Base-by-base conservation (phyloP, 2,329 filamentous ascomycete genomes). In the Xylariaceae sp. region DNA sequence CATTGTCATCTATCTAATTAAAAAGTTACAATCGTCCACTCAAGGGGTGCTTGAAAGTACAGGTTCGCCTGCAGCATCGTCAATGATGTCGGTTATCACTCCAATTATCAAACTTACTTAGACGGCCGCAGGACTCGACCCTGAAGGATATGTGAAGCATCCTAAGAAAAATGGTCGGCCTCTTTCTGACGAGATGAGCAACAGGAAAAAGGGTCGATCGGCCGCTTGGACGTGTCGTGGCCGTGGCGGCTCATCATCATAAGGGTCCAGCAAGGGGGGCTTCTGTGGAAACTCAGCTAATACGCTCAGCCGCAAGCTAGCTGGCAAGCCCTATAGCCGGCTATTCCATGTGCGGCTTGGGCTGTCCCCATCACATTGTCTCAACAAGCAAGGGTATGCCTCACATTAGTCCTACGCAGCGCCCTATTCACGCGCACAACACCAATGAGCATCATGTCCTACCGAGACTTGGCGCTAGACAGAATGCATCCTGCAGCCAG, bases 251-350 rank as follows among this genome's bases (percentile, higher is more conserved):
- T n/a, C n/a, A n/a, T n/a, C n/a, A n/a, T n/a, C n/a, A n/a, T n/a
- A n/a, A 39, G 41, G 30, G 49, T 40, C 37, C 46, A 47, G 42
- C 27, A 46, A n/a, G n/a, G n/a, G n/a, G 49, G 49, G 41, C 8
- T 50, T 32, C 23, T 13, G 29, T 23, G 33, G 36, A 37, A 23
- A 24, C n/a, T 51, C 53, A 55, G 53, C 53, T 50, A 16, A 29
- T 27, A 10, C 23, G 26, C 26, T 57, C 53, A 57, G 53, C 53
- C 53, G 39, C 44, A 49, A 27, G 20, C 45, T 21, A 46, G 27
- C 50, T 33, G 26, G 11, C 11, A 29, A 13, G 10, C 18, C 23
- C 24, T 35, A 27, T 15, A 33, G 18, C 26, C 30, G 39, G 26
- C 53, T 32, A 50, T 33, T 39, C 42, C 29, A 27, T 39, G 36